Base-by-base conservation (phyloP, 345 rosid species). In the Bretschneidera sinensis region DNA sequence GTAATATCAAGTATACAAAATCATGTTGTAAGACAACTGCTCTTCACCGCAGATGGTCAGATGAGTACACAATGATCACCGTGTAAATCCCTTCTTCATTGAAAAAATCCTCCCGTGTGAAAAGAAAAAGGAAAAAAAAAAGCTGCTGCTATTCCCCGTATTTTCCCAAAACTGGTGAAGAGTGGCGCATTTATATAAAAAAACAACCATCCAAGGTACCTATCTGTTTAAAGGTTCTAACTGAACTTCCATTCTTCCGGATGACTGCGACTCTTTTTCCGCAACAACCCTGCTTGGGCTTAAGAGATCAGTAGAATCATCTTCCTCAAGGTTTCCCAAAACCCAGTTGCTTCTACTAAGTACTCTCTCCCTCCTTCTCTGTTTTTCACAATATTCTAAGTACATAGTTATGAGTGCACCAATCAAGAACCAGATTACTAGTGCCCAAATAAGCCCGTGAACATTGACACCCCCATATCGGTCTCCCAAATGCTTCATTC, bases 221-320 rank as follows among this genome's bases (percentile, higher is more conserved):
- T 39, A 87, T 69, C 88, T 76, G 63, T 66, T 83, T 71, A 94
- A 66, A 48, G 99, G 90, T 74, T 89, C 97, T 75, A 94, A 74
- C 70, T 94, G 99, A 74, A 94, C 81, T 76, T 94, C 97, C 94
- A 85, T 84, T 48, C 74, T 61, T 73, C 82, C 81, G 35, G 81
- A 58, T 57, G 61, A 78, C 16, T 13, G 6, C 6, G 65, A 60
- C 55, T 71, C 78, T 70, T 74, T 89, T 60, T 78, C 88, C 60
- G 67, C 68, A 24, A 43, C 39, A 57, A 69, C 59, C 76, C 45
- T 13, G 10, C 15, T 39, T 39, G 45, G 45, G 45, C 45, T 39
- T 59, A 89, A 73, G 23, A 90, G 89, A 79, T 94, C 89, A 48
- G 59, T 20, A 17, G 92, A 79, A 72, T 94, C 99, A 9, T 94